Base-by-base conservation (phyloP, 768 basidiomycete genomes). In the Lentinula detonsa region DNA sequence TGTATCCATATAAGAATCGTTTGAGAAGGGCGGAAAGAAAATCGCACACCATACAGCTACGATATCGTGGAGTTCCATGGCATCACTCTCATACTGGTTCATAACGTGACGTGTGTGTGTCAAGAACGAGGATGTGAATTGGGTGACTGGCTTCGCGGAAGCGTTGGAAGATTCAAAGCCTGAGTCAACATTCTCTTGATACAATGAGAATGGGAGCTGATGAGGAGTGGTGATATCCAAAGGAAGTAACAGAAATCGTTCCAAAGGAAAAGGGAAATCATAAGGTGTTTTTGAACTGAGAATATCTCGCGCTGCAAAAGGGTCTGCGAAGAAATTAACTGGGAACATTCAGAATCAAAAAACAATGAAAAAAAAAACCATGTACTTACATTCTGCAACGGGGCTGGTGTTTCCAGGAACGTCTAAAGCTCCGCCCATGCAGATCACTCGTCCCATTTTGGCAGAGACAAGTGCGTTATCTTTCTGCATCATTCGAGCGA, bases 341-440 rank as follows among this genome's bases (percentile, higher is more conserved):
- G 8, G 31, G 23, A 39, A 16, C 16, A 39, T 59, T 48, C 31
- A 33, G 21, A 8, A 40, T 3, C 8, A n/a, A 16, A 37, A 45
- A 1, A 40, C 10, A 31, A 13, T 11, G 15, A 23, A 23, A 23
- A 34, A 40, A 16, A 23, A 40, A 60, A 46, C 18, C 28, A 28
- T 61, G 40, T 37, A 70, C 85, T 72, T 73, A 91, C 94, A 96
- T 72, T 97, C 95, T 61, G 93, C 89, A 3, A 83, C 79, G 7
- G 93, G 85, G 28, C 79, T 84, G 0, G 87, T 89, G 65, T 96
- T 98, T 2, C 95, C 95, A 0, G 95, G 93, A 35, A 93, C 90
- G 64, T 95, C 93, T 23, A 98, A 71, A 2, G 93, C 90, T 13
- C 93, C 95, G n/a, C 95, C 95, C 93, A 98, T 96, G 70, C 86